Percentiles rank a stretch among this genome's conserved stretches.
Conservation (phyloP, 176 grass and related monocot species). For the Puya raimondii region DNA sequence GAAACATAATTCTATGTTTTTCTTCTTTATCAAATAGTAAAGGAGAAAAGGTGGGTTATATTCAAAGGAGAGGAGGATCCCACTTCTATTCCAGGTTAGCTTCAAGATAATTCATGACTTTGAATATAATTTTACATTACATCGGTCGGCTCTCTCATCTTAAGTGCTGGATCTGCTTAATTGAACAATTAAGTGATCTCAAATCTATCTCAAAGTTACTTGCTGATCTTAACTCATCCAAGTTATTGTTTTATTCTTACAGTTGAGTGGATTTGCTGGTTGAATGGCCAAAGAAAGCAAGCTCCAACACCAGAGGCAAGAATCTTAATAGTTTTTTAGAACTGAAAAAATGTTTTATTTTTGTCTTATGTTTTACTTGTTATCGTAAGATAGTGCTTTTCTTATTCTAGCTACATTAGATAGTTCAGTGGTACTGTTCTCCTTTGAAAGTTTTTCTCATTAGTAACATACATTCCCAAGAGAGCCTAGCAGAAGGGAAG, state of each 20-base stretch:
- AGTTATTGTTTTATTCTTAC: slow-evolving; percentile 21
- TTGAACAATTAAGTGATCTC: no score
- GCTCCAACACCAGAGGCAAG: slow-evolving; percentile 69
- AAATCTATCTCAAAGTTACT: no score
- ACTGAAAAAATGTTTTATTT: not conserved
- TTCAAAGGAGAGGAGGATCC: slow-evolving; percentile 81
- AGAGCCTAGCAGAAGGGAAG: no score
- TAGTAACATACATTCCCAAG: no score
- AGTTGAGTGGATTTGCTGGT: slow-evolving; percentile 99
- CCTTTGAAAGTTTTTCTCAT: not conserved
- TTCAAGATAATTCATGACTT: not conserved
- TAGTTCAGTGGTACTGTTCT: not conserved
- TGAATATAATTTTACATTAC: no score
- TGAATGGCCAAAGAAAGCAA: slow-evolving; percentile 93
- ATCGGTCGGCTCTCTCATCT: no score
- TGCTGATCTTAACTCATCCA: no score
- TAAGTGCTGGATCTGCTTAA: not conserved
- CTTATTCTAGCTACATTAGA: not conserved
- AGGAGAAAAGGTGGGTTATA: slow-evolving; percentile 89
- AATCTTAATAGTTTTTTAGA: not conserved
- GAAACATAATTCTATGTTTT: not conserved
- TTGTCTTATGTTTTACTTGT: not conserved
- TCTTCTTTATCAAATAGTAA: slow-evolving; percentile 34
- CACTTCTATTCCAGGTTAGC: slow-evolving; percentile 69
- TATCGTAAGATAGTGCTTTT: not conserved